A percentile compares a stretch with the other conserved stretches of the same genome.
Evolutionary conservation across 495 filamentous ascomycete species (phyloP).

Genomic region (Daldinia bambusicola): DNA sequence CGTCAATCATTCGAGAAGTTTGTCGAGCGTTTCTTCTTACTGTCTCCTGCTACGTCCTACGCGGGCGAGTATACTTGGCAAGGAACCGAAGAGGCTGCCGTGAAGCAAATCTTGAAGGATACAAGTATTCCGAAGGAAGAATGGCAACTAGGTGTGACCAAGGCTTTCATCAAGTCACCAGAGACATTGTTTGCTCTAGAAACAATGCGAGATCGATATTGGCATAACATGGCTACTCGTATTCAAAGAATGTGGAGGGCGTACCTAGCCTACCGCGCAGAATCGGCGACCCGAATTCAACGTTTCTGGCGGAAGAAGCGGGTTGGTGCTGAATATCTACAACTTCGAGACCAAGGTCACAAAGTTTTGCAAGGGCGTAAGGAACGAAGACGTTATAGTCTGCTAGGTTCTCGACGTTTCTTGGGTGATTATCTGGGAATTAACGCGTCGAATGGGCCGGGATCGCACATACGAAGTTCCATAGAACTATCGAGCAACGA

Average conservation of each 20-base stretch:
- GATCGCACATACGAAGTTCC: conserved; percentile 79
- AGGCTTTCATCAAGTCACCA: conserved; percentile 98
- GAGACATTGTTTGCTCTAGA: conserved; percentile 97
- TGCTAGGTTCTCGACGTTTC: conserved; percentile 91
- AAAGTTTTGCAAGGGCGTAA: conserved; percentile 83
- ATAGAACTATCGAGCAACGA: conserved; percentile 73
- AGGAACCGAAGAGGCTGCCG: conserved; percentile 83
- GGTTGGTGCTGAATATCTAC: conserved; percentile 85
- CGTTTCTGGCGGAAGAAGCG: conserved; percentile 93
- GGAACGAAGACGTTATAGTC: conserved; percentile 88
- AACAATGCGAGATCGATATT: conserved; percentile 96
- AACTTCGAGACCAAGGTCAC: conserved; percentile 91
- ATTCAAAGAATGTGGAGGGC: conserved; percentile 98
- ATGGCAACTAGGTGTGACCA: conserved; percentile 96
- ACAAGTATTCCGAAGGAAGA: conserved; percentile 94
- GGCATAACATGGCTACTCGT: conserved; percentile 99
- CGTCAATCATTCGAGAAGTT: conserved; percentile 99
- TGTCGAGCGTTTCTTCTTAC: conserved; percentile 94
- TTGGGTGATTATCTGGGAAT: conserved; percentile 95
- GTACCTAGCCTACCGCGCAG: conserved; percentile 89
- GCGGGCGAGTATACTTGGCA: conserved; percentile 97
- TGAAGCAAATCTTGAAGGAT: conserved; percentile 95
- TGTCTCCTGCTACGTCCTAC: conserved; percentile 94
- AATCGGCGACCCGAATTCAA: conserved; percentile 94
- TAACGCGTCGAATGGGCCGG: conserved; percentile 80